Percentiles rank a stretch among this genome's conserved stretches.
Conservation (phyloP, 2,329 filamentous ascomycete genomes). For the Fusarium sp. region DNA sequence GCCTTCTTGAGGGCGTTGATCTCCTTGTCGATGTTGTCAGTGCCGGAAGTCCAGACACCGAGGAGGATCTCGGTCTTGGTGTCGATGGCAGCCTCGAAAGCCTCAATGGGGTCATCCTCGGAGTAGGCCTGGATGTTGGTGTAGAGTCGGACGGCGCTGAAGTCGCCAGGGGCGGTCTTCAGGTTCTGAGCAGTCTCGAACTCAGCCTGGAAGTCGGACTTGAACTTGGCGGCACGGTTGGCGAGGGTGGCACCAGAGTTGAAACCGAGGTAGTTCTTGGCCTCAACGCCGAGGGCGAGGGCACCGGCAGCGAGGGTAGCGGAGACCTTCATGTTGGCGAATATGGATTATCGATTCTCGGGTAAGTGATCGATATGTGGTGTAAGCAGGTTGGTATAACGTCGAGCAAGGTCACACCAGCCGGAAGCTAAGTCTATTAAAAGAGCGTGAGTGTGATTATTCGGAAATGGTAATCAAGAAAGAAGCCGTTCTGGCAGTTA, state of each 20-base stretch:
- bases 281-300: slow-evolving; percentile 51
- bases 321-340: slow-evolving; percentile 54
- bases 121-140: slow-evolving; percentile 72
- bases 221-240: slow-evolving; percentile 61
- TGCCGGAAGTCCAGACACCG: slow-evolving; percentile 69
- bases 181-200: slow-evolving; percentile 52
- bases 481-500: slow-evolving; percentile 24
- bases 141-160: slow-evolving; percentile 70
- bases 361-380: slow-evolving; percentile 14
- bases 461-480: slow-evolving; percentile 25
- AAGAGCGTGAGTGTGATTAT: slow-evolving; percentile 24
- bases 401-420: slow-evolving; percentile 22
- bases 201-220: slow-evolving; percentile 57
- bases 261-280: slow-evolving; percentile 62
- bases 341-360: slow-evolving; percentile 17
- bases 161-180: slow-evolving; percentile 56
- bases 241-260: slow-evolving; percentile 58
- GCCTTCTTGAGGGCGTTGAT: slow-evolving; percentile 66
- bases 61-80: slow-evolving; percentile 69
- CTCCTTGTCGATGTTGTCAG: slow-evolving; percentile 64
- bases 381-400: slow-evolving; percentile 21
- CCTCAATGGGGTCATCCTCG: slow-evolving; percentile 79
- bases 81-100: slow-evolving; percentile 74
- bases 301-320: slow-evolving; percentile 49
- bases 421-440: slow-evolving; percentile 25